Conservation (phyloP, 495 filamentous ascomycete species). For the Penicillium simplicissimum region DNA sequence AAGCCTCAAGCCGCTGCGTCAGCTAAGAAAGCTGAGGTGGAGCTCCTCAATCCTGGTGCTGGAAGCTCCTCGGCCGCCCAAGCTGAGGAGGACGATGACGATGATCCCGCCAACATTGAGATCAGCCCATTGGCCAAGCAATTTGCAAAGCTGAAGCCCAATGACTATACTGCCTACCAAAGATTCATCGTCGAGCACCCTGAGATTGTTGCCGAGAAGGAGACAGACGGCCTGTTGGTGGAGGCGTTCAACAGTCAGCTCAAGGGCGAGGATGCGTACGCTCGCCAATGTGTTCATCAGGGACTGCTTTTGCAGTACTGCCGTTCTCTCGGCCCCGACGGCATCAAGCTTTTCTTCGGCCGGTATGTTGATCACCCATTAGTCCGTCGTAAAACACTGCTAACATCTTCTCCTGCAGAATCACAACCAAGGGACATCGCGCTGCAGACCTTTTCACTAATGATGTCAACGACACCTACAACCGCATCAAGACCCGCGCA, state of each 20-base stretch:
- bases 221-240: constrained; percentile 87
- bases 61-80: constrained; percentile 50
- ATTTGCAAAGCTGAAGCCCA: constrained; percentile 77
- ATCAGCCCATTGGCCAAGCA: constrained; percentile 72
- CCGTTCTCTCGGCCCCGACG: constrained; percentile 81
- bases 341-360: constrained; percentile 92
- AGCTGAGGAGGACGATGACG: constrained; percentile 59
- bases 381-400: constrained; percentile 3
- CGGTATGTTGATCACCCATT: constrained; percentile 46
- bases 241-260: constrained; percentile 87
- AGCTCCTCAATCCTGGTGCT: constrained; percentile 76
- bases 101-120: constrained; percentile 71
- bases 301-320: constrained; percentile 93
- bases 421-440: constrained; percentile 88
- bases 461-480: constrained; percentile 86
- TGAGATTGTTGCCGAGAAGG: constrained; percentile 75
- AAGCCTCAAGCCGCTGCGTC: constrained; percentile 38
- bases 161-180: constrained; percentile 70
- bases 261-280: constrained; percentile 70
- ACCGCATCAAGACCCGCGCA: constrained; percentile 72
- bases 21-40: constrained; percentile 52
- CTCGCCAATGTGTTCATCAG: constrained; percentile 91
- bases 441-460: constrained; percentile 90
- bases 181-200: constrained; percentile 76
- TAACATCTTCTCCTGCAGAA: constrained; percentile 47